phyloP scores from a whole-genome alignment of 352 stramenopile species.

The Halophytophthora batemanensis region DNA sequence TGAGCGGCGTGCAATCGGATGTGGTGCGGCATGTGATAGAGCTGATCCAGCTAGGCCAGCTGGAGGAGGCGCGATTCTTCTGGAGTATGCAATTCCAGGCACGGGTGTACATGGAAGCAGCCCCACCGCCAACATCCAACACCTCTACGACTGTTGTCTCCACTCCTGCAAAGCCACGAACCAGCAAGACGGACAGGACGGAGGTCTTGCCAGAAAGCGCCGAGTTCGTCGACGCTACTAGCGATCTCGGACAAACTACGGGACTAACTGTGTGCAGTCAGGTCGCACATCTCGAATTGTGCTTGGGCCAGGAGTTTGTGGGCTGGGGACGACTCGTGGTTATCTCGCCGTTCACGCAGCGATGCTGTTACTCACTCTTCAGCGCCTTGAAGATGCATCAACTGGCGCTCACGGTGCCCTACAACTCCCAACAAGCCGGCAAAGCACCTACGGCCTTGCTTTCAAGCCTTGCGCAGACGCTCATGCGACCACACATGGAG shows the following conservation, averaged over 20 bases:
- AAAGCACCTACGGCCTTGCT: conserved; percentile 14
- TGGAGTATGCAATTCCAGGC: conserved; percentile 43
- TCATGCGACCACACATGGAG: conserved; percentile 34
- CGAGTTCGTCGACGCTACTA: conserved; percentile 6
- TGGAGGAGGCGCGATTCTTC: conserved; percentile 32
- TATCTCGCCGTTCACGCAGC: conserved; percentile 47
- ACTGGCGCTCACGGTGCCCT: conserved; percentile 28
- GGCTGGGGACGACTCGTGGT: conserved; percentile 29
- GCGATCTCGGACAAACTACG: conserved; percentile 8
- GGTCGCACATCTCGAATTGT: conserved; percentile 38
- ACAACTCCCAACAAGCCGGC: neutral
- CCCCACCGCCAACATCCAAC: neutral
- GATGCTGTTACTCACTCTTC: conserved; percentile 48
- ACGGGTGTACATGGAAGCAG: conserved; percentile 15
- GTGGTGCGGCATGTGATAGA: conserved; percentile 13
- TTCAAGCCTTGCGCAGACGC: conserved; percentile 23
- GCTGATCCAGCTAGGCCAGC: conserved; percentile 6
- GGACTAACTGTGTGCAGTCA: conserved; percentile 21
- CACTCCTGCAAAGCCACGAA: conserved; percentile 5
- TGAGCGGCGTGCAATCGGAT: conserved; percentile 19
- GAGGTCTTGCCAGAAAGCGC: conserved; percentile 15
- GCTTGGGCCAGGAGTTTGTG: conserved; percentile 49
- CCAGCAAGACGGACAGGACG: conserved; percentile 8
- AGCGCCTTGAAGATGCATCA: conserved; percentile 31
- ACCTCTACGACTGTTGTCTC: neutral